Evolutionary conservation across 257 asterid species (phyloP).

Genomic region (Lantana camara): DNA sequence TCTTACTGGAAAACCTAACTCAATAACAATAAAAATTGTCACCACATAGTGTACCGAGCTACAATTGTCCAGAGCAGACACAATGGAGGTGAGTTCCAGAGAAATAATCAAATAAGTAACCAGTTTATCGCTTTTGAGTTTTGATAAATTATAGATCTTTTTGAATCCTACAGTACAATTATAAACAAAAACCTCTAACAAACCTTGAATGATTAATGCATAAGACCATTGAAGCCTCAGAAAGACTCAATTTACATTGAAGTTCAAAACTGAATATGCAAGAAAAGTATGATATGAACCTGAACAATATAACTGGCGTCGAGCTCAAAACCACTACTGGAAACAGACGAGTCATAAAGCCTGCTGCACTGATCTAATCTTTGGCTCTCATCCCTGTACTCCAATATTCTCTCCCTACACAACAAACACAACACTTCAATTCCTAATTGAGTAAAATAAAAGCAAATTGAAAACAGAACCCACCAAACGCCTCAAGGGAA

Average conservation of each 20-base stretch:
- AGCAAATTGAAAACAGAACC: background rate
- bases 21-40: conserved; percentile 2
- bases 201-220: conserved; percentile 8
- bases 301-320: conserved; percentile 84
- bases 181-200: background rate
- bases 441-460: conserved; percentile 4
- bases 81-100: background rate
- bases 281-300: conserved; percentile 37
- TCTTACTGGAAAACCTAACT: background rate
- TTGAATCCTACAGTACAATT: background rate
- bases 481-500: background rate
- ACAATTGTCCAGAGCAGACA: background rate
- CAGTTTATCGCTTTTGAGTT: conserved; percentile 7
- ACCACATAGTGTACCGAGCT: conserved; percentile 12
- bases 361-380: conserved; percentile 89
- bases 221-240: conserved; percentile 7
- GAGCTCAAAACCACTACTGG: conserved; percentile 79
- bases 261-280: background rate
- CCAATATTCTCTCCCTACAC: conserved; percentile 82
- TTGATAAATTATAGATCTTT: conserved; percentile 14
- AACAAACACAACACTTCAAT: conserved; percentile 26
- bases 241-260: background rate
- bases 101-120: background rate
- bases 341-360: conserved; percentile 82
- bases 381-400: conserved; percentile 89